Evolutionary conservation across 495 filamentous ascomycete genomes (phyloP).

Genomic region (Xylaria venustula): DNA sequence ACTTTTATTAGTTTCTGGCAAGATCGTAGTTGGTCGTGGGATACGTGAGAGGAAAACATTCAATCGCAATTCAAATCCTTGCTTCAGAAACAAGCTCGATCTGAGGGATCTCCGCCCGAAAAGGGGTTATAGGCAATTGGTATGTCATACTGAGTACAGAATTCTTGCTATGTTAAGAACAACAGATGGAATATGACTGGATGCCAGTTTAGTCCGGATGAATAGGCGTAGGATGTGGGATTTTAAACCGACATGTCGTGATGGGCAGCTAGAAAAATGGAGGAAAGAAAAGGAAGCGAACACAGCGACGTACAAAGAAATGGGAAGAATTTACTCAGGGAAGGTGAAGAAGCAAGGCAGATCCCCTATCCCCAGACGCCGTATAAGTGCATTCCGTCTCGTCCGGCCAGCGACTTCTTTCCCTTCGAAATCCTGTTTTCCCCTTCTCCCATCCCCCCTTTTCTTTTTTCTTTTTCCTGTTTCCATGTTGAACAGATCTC

Average conservation of each 20-base stretch:
- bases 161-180: too few relatives aligned
- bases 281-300: not conserved
- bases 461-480: not conserved
- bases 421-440: constrained; percentile 18
- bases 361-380: not conserved
- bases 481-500: not conserved
- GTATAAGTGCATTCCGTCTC: constrained; percentile 1
- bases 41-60: not conserved
- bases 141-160: too few relatives aligned
- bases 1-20: not conserved
- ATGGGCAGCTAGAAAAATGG: not conserved
- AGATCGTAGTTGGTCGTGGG: not conserved
- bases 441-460: not conserved
- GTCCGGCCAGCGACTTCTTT: not conserved
- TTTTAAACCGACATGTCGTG: not conserved
- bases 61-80: not conserved
- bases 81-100: not conserved
- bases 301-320: not conserved
- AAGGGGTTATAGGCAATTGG: not conserved
- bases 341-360: not conserved
- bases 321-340: too few relatives aligned
- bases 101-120: not conserved
- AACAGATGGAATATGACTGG: too few relatives aligned
- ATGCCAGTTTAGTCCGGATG: too few relatives aligned
- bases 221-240: too few relatives aligned